Evolutionary conservation across 2,329 filamentous ascomycete genomes (phyloP), one percentile per base, ranked within the genome.

Genomic region (Dothidotthia symphoricarpi): DNA sequence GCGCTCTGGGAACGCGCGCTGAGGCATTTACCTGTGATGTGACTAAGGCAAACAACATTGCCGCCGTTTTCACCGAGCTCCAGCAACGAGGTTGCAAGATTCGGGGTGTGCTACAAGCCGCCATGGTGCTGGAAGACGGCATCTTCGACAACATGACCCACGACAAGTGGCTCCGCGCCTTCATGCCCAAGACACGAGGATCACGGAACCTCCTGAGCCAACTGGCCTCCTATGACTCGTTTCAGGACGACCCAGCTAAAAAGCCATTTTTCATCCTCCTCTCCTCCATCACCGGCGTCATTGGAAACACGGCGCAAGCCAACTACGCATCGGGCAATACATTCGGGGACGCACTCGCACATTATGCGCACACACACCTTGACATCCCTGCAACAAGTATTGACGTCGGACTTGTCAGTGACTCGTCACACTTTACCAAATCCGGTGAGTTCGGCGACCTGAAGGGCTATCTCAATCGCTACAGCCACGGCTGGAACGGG

Each of bases 131-230:
- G 7, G 30, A 31, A 2, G 36, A 53, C 26, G 26, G 31, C 3
- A 31, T 44, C 9, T 36, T 53, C n/a, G 43, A 46, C 12, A 39
- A 56, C 6, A 47, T 48, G 44, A 33, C 30, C 0, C 26, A 25
- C 9, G 34, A 32, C 2, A 44, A 55, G 36, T 58, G 41, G 16
- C 39, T 28, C 2, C 24, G 35, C 14, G 39, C 39, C n/a, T 15
- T 49, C 9, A 24, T 31, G 6, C 47, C 53, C 6, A 71, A 70
- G 36, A 47, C 70, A 6, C 39, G 45, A 7, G 67, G 66, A 1
- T 59, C 66, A 2, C 53, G 59, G 47, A 59, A 61, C 19, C 45
- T 67, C 0, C 49, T 47, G 11, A 36, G 29, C 22, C 30, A 28
- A 8, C 32, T 51, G 16, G n/a, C 15, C 4, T 9, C 12, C 24